These are phyloP conservation scores for Emericellopsis atlantica DNA, from an alignment of 2,329 filamentous ascomycete genomes.

Conservation along the genomic window DNA sequence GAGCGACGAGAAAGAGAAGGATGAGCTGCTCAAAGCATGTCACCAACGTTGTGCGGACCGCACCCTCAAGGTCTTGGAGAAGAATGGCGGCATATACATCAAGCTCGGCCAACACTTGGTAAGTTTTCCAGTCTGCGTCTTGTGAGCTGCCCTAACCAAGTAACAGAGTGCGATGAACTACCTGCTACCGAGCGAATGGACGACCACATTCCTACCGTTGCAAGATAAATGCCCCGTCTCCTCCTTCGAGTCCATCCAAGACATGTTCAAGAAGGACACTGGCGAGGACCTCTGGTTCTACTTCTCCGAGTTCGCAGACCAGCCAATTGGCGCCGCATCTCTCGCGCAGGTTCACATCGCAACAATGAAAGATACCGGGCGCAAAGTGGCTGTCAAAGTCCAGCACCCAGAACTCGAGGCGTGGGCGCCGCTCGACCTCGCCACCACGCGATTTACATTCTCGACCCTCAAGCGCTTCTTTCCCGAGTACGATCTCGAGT, in stretches of 20 bases:
- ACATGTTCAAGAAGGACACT: slow-evolving; percentile 79
- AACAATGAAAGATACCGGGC: slow-evolving; percentile 66
- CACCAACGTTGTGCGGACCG: slow-evolving; percentile 87
- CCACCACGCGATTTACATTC: slow-evolving; percentile 81
- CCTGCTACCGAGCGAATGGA: slow-evolving; percentile 83
- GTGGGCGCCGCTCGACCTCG: slow-evolving; percentile 81
- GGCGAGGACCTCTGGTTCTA: slow-evolving; percentile 65
- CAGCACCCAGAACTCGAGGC: slow-evolving; percentile 84
- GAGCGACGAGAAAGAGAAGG: slow-evolving; percentile 50
- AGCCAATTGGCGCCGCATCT: slow-evolving; percentile 84
- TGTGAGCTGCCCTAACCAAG: slow-evolving; percentile 10
- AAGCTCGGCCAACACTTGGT: slow-evolving; percentile 91
- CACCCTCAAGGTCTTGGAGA: slow-evolving; percentile 77
- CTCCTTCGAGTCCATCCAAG: slow-evolving; percentile 71
- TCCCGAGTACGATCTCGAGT: slow-evolving; percentile 94
- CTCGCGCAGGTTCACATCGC: slow-evolving; percentile 91
- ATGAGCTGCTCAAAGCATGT: slow-evolving; percentile 63
- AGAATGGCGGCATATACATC: slow-evolving; percentile 96
- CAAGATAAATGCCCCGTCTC: slow-evolving; percentile 95
- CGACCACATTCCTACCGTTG: slow-evolving; percentile 84
- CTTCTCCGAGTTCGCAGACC: slow-evolving; percentile 71
- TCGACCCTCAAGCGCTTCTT: slow-evolving; percentile 84
- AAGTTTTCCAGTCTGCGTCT: slow-evolving; percentile 9
- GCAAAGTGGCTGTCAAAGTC: slow-evolving; percentile 89
- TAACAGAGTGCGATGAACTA: slow-evolving; percentile 83